Conservation (phyloP, 768 basidiomycete genomes). For the Russula dissimulans region DNA sequence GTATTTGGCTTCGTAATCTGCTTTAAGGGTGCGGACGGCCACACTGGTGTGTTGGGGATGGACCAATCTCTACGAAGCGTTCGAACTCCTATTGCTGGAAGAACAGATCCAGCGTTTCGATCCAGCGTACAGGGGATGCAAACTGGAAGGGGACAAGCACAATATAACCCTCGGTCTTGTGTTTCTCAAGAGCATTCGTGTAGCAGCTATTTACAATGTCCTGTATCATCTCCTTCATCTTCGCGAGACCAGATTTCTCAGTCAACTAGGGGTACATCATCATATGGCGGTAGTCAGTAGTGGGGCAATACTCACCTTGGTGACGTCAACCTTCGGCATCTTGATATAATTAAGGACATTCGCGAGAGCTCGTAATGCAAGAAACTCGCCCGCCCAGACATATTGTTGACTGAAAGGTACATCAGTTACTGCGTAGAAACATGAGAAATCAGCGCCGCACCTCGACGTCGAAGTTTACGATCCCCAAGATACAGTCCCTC, state of each 20-base stretch:
- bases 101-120: too few species aligned
- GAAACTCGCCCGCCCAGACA: too few species aligned
- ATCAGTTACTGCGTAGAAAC: too few species aligned
- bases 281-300: neutral
- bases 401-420: too few species aligned
- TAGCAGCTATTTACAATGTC: constrained; percentile 43
- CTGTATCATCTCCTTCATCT: constrained; percentile 90
- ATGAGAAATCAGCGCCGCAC: too few species aligned
- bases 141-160: constrained; percentile 79
- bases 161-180: too few species aligned
- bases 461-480: too few species aligned
- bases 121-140: constrained; percentile 96
- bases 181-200: too few species aligned
- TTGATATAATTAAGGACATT: constrained; percentile 96
- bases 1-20: constrained; percentile 87
- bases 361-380: constrained; percentile 87
- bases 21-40: constrained; percentile 83
- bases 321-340: constrained; percentile 84
- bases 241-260: constrained; percentile 79
- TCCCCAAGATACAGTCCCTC: too few species aligned
- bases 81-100: too few species aligned
- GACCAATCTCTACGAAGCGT: too few species aligned
- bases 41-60: constrained; percentile 41
- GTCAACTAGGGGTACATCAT: constrained; percentile 48
- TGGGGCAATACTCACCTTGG: constrained; percentile 41